Base-by-base conservation (phyloP, 2,329 filamentous ascomycete genomes). In the Ampelomyces quisqualis region DNA sequence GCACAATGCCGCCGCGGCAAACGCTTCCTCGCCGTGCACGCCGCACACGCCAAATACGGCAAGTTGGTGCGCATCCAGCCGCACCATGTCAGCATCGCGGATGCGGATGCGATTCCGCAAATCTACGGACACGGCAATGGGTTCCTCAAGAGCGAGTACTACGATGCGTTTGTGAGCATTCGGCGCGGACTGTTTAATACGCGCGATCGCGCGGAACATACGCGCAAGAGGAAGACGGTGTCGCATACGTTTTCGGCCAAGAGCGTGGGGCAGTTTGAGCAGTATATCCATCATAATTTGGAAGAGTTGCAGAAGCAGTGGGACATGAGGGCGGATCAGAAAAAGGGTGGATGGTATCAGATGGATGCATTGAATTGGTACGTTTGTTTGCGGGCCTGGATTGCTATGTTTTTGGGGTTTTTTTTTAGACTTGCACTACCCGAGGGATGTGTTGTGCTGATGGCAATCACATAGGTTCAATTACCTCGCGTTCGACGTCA, bases 151-250 rank as follows among this genome's bases (percentile, higher is more conserved):
- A 71, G 85, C 28, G 84, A 91, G 2, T 95, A 90, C 71, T 95
- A 95, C 58, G 88, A 95, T 59, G 86, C 88, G 34, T 95, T 95
- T 57, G 89, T 95, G 39, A 90, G 86, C 9, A 94, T 95, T 60
- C 80, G 79, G 35, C 81, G 88, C 9, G 89, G 89, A 14, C 76
- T 96, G 9, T 96, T 95, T 80, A 95, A 94, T 69, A 95, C 90
- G 0, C 78, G 90, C 21, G 82, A 90, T 70, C 80, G 90, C 34
- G 75, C 75, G 0, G 88, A 95, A 60, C 90, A 96, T 67, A 84
- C 85, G 0, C 82, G 90, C 49, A 96, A 95, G 77, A 81, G 90
- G 58, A 95, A 95, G 77, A 84, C 88, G 2, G 81, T 95, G 33
- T 83, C 87, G 1, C 88, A 95, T 67, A 93, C 88, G 21, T 95